Evolutionary conservation across 176 grass and related monocot species (phyloP), one percentile per base, ranked within the genome.

Genomic region (Bonia amplexicaulis): DNA sequence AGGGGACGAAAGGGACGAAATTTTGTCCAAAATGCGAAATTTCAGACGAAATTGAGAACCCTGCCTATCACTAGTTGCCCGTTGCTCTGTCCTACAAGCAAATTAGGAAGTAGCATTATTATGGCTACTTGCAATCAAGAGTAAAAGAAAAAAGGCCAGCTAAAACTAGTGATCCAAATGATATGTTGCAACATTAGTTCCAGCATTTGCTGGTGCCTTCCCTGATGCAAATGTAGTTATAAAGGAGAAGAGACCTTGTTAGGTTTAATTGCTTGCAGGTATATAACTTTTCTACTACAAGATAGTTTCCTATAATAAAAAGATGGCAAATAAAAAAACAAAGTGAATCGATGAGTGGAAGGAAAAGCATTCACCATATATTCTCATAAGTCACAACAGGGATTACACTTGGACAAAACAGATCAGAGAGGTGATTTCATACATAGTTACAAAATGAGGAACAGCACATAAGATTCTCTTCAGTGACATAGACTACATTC

Each of bases 331-430:
- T 40, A 66, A 66, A 45, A 49, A 37, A 37, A 37, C 4, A 71
- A 14, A 20, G 46, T 65, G 45, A 46, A 23, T 65, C 12, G 13
- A 65, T 55, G 44, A 78, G 58, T 72, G 80, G 80, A 66, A 16
- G 4, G 3, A 44, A 65, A 73, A 67, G 40, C 41, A 84, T 65
- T 84, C 47, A 72, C 81, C 47, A 79, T 84, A 79, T 57, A 66
- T 88, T 84, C 87, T 79, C 47, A 40, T 20, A 78, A 73, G 13
- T 66, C 29, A 44, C 47, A 5, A 19, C 17, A 66, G 48, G 26
- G 11, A 49, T 40, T 6, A 19, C 54, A 70, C 7, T 7, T 35
- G 47, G 35, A 45, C 47, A 22, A 74, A 45, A 0, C 23, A 84
- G 27, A 67, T 11, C 9, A 31, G 22, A 8, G 15, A 25, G 78